Conservation (phyloP, 78 protist genomes). For the Dictyostelium discoideum region dicty_2.7 NC_007091.3:3736501-3737000, state of each 20-base stretch:
- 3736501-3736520: not conserved
- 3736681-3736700: slow-evolving; percentile 22
- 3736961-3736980: slow-evolving; percentile 38
- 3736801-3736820: slow-evolving; percentile 1
- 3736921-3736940: slow-evolving; percentile 8
- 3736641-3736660: not conserved
- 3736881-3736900: slow-evolving; percentile 24
- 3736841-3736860: slow-evolving; percentile 30
- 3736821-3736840: slow-evolving; percentile 17
- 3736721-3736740: not conserved
- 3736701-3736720: slow-evolving; percentile 1
- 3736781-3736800: slow-evolving; percentile 35
- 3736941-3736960: slow-evolving; percentile 40
- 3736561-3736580: not conserved
- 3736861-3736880: slow-evolving; percentile 22
- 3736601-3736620: not conserved
- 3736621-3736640: not conserved
- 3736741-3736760: slow-evolving; percentile 20
- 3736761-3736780: slow-evolving; percentile 9
- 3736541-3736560: not conserved
- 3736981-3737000: not conserved
- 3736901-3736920: slow-evolving; percentile 23
- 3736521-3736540: not conserved
- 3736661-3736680: slow-evolving; percentile 25
- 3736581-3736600: not conserved